Percentiles rank a stretch among this genome's conserved stretches.
phyloP scores from a whole-genome alignment of 208 protist genomes.

The Wallacemonas sp. region DNA sequence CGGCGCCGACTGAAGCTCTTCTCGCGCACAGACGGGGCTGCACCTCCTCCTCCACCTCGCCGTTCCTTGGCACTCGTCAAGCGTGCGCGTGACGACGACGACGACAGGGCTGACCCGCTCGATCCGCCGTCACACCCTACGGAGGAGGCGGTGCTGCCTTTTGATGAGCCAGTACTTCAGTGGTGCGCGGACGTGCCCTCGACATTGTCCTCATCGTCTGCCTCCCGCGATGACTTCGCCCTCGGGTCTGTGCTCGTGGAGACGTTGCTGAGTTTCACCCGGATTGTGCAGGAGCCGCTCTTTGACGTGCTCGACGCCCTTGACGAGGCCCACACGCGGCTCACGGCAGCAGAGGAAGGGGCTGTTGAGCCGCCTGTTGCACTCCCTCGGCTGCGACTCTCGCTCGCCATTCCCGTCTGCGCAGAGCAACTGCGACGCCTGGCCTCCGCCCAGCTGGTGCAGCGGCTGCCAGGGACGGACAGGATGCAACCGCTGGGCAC shows the following conservation, averaged over 20 bases:
- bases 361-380: background rate
- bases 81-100: too few species aligned
- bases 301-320: constrained; percentile 7
- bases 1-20: too few species aligned
- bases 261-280: background rate
- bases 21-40: too few species aligned
- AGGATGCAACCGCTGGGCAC: background rate
- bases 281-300: constrained; percentile 5
- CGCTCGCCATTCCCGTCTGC: background rate
- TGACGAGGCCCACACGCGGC: too few species aligned
- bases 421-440: background rate
- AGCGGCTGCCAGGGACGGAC: background rate
- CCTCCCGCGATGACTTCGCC: background rate
- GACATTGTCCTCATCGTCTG: too few species aligned
- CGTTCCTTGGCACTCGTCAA: too few species aligned
- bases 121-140: background rate
- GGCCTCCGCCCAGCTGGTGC: background rate
- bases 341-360: too few species aligned
- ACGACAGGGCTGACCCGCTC: too few species aligned
- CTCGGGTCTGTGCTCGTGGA: background rate
- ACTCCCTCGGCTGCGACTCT: background rate
- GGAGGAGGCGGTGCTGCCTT: background rate
- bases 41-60: too few species aligned
- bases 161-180: background rate
- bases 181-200: too few species aligned